phyloP scores from a whole-genome alignment of 331 rosid species.

The Stylosanthes scabra region DNA sequence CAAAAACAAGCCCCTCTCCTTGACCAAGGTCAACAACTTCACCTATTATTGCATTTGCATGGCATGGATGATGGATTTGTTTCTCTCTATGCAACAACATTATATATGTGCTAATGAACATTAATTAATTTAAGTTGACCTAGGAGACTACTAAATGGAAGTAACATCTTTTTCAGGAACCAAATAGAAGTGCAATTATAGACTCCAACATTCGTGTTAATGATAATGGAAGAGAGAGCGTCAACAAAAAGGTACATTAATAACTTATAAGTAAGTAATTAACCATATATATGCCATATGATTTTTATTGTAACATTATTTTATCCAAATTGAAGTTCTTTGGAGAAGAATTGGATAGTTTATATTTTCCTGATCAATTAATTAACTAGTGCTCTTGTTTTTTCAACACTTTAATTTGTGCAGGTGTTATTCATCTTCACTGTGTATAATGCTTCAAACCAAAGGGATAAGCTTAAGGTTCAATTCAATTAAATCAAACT shows the following conservation, averaged over 20 bases:
- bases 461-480: conserved; percentile 85
- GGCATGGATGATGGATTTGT: too few species aligned
- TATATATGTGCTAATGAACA: too few species aligned
- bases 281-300: background rate
- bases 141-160: conserved; percentile 21
- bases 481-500: background rate
- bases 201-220: conserved; percentile 74
- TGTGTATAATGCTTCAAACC: conserved; percentile 67
- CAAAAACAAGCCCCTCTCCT: conserved; percentile 61
- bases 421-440: conserved; percentile 82
- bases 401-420: conserved; percentile 31
- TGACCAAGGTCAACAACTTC: conserved; percentile 48
- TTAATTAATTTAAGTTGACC: background rate
- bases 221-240: conserved; percentile 84
- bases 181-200: conserved; percentile 77
- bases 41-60: too few species aligned
- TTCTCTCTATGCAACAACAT: too few species aligned
- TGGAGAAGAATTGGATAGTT: background rate
- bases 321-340: background rate
- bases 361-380: background rate
- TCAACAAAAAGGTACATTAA: conserved; percentile 46
- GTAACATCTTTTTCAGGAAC: conserved; percentile 61
- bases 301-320: background rate
- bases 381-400: conserved; percentile 5
- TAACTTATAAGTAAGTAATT: conserved; percentile 46